Evolutionary conservation across 2,329 filamentous ascomycete genomes (phyloP).

Genomic region (Epichloe sp.): DNA sequence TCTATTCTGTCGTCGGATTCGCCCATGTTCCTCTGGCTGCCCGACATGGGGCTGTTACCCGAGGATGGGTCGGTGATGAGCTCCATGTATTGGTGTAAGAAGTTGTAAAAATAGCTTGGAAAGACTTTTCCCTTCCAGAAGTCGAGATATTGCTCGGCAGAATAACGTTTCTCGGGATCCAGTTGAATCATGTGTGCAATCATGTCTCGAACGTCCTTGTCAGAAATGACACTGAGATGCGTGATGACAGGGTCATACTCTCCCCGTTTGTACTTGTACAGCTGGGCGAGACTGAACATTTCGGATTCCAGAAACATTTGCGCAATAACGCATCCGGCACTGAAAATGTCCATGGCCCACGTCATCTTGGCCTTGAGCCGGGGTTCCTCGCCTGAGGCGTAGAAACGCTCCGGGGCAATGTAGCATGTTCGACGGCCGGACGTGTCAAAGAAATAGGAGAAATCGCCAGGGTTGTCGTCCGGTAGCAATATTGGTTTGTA

Average conservation of each 20-base stretch:
- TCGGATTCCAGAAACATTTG: constrained; percentile 91
- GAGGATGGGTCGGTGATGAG: constrained; percentile 84
- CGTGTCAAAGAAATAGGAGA: constrained; percentile 95
- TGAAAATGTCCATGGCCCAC: constrained; percentile 99
- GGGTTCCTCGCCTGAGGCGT: constrained; percentile 54
- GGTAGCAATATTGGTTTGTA: constrained; percentile 92
- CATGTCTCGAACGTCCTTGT: constrained; percentile 75
- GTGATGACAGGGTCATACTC: constrained; percentile 81
- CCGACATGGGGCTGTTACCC: constrained; percentile 58
- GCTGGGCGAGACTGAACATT: constrained; percentile 93
- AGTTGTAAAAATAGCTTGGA: constrained; percentile 92
- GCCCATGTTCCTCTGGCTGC: constrained; percentile 55
- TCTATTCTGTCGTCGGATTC: constrained; percentile 92
- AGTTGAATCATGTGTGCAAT: constrained; percentile 93
- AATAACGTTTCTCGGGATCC: constrained; percentile 82
- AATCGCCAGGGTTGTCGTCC: constrained; percentile 93
- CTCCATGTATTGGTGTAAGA: constrained; percentile 95
- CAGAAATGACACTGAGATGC: constrained; percentile 74
- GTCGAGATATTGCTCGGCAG: constrained; percentile 83
- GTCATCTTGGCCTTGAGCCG: constrained; percentile 47
- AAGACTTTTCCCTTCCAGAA: constrained; percentile 91
- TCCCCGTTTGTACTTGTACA: constrained; percentile 85
- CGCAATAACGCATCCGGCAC: constrained; percentile 89
- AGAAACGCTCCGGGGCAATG: constrained; percentile 83
- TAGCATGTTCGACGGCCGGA: constrained; percentile 89